These are phyloP conservation scores for Talaromyces sp. DNA, from an alignment of 2,329 filamentous ascomycete genomes.

Conservation along the genomic window DNA sequence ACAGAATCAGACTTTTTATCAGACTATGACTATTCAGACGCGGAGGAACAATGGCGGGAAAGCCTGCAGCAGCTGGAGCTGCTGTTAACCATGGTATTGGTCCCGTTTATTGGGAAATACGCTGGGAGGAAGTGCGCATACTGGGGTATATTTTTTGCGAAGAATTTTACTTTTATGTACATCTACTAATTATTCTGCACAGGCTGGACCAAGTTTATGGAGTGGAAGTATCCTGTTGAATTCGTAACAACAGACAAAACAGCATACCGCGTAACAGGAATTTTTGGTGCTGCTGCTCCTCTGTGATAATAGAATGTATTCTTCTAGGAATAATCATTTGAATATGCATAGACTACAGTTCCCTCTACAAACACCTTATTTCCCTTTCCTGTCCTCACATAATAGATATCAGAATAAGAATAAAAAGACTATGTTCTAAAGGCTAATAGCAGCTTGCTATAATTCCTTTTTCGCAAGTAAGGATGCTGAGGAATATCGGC, in stretches of 20 bases:
- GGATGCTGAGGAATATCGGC: not conserved
- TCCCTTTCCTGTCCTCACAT: not conserved
- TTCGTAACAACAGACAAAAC: constrained; percentile 58
- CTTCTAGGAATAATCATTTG: not conserved
- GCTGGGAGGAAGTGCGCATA: constrained; percentile 92
- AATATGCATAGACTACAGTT: not conserved
- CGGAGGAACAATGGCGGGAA: constrained; percentile 91
- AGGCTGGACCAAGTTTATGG: constrained; percentile 94
- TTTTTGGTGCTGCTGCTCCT: constrained; percentile 48
- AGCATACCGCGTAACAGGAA: constrained; percentile 59
- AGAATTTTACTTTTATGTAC: not conserved
- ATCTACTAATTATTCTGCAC: not conserved
- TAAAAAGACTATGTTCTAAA: not conserved
- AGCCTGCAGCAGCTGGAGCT: constrained; percentile 91
- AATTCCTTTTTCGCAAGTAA: not conserved
- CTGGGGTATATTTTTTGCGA: constrained; percentile 63
- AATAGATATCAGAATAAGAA: not conserved
- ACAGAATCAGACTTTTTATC: constrained; percentile 31
- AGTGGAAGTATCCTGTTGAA: constrained; percentile 85
- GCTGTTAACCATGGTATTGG: constrained; percentile 85
- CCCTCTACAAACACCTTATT: not conserved
- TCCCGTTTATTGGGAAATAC: constrained; percentile 92
- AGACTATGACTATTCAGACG: constrained; percentile 62
- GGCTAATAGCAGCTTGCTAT: not conserved
- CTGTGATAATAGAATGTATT: not conserved